phyloP scores from a whole-genome alignment of 495 filamentous ascomycete species.

The Aspergillus cavernicola region DNA sequence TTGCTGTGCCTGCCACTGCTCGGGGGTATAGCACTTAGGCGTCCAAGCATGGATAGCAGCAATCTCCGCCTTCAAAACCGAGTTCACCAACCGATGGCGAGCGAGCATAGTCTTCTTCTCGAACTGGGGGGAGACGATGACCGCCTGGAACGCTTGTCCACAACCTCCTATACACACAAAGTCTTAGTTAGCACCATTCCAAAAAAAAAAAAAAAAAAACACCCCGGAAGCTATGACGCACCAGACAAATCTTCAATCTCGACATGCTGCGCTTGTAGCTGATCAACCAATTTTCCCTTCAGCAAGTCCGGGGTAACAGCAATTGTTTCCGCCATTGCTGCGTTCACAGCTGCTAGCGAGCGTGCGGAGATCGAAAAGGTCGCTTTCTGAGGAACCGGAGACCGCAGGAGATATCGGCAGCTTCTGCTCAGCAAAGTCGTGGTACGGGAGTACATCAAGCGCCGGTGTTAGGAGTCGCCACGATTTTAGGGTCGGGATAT shows the following conservation, averaged over 20 bases:
- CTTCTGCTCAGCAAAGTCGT: constrained; percentile 41
- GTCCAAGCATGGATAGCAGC: constrained; percentile 97
- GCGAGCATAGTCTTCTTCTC: constrained; percentile 82
- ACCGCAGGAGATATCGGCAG: constrained; percentile 41
- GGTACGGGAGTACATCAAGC: constrained; percentile 45
- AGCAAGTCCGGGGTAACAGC: constrained; percentile 68
- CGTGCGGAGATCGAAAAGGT: constrained; percentile 39
- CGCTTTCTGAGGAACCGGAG: constrained; percentile 26
- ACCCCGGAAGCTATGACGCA: constrained; percentile 39
- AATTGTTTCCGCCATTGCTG: constrained; percentile 50
- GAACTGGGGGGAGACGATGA: constrained; percentile 87
- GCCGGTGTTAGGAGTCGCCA: constrained; percentile 2
- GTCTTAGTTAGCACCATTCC: neutral
- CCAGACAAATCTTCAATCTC: constrained; percentile 93
- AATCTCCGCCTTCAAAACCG: constrained; percentile 85
- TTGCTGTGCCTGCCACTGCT: constrained; percentile 80
- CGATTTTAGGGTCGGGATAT: no score
- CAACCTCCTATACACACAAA: constrained; percentile 65
- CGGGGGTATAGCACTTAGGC: constrained; percentile 91
- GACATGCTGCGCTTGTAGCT: constrained; percentile 77
- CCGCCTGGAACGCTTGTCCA: constrained; percentile 88
- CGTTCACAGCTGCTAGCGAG: constrained; percentile 37
- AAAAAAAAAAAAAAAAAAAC: neutral
- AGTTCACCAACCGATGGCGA: constrained; percentile 85
- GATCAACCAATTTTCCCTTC: constrained; percentile 62